Base-by-base conservation (phyloP, 1,139 yeast genomes). In the Pichia sp. region DNA sequence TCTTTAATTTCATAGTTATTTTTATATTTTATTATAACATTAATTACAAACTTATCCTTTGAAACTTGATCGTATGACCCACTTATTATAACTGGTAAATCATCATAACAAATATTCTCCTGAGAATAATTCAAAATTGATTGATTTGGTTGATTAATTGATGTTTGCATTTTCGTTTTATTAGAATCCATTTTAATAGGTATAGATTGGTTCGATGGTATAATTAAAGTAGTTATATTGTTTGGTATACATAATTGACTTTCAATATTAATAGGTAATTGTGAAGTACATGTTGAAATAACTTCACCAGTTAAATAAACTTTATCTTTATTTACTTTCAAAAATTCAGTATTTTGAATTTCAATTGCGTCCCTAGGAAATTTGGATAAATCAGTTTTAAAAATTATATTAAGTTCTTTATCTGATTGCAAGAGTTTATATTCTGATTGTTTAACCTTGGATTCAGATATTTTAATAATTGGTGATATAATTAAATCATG, bases 101-200 rank as follows among this genome's bases (percentile, higher is more conserved):
- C 61, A 51, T 77, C 78, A 55, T 83, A 69, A 54, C 82, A 68
- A 58, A 81, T 80, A 58, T 79, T 78, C 2, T 66, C 75, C 49
- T 96, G 74, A 73, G 18, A 18, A 18, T 90, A 90, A 42, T 81
- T 72, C 94, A 92, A 84, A 50, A 90, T 74, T 64, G 47, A 37
- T 34, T 45, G 38, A 3, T 32, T 8, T 6, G 5, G 35, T 35
- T 18, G 18, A 18, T 18, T 18, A 18, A 18, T 18, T 18, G 18
- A 18, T 18, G 18, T 18, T 18, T 18, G 18, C 18, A 18, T 18
- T 18, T 18, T 18, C 18, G 18, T 18, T 18, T 18, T 18, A 18
- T 18, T 18, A 18, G 18, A 18, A 18, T 18, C 18, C 18, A 18
- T 18, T 18, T 18, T 18, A 18, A 18, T 18, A 18, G 18, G 18